Evolutionary conservation across 2,329 filamentous ascomycete species (phyloP).

Genomic region (Colletotrichum sp.): DNA sequence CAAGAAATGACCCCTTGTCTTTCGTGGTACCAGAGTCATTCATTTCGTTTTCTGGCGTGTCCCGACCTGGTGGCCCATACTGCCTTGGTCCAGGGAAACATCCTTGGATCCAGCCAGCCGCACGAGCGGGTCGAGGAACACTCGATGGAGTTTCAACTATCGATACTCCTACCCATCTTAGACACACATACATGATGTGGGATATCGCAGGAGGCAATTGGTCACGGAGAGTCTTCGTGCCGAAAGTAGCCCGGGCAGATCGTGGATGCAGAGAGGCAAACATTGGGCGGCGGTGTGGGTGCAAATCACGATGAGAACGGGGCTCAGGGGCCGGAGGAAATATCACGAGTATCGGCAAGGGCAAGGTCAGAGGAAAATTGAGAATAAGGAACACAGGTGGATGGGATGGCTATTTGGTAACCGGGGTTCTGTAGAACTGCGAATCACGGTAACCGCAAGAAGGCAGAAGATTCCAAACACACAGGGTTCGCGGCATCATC

Average conservation of each 20-base stretch:
- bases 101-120: neutral
- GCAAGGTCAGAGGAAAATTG: neutral
- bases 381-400: neutral
- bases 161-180: neutral
- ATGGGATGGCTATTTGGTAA: neutral
- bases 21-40: neutral
- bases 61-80: neutral
- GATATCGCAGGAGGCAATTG: neutral
- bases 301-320: neutral
- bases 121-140: neutral
- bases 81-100: neutral
- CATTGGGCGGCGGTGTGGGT: neutral
- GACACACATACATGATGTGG: neutral
- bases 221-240: neutral
- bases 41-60: neutral
- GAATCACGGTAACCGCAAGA: neutral
- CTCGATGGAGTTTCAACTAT: neutral
- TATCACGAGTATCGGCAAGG: neutral
- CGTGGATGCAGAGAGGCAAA: neutral
- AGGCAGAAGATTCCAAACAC: neutral
- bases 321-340: neutral
- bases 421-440: neutral
- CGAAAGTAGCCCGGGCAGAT: neutral
- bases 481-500: neutral
- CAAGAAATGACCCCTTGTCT: neutral